These are phyloP conservation scores for Boletus reticulatus DNA, from an alignment of 768 basidiomycete species.

Conservation along the genomic window DNA sequence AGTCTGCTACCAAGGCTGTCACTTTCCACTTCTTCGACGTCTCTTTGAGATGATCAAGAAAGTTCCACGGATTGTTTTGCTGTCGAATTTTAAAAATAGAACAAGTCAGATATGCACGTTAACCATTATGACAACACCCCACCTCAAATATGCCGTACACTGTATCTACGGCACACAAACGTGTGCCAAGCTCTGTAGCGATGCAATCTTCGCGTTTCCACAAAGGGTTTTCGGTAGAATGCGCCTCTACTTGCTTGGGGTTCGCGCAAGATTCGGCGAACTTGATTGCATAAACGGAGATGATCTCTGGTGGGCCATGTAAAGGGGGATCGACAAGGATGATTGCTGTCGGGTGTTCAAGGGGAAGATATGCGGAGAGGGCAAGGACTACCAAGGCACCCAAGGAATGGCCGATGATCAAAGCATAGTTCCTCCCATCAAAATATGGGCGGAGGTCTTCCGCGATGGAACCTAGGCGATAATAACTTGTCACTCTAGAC, in stretches of 20 bases:
- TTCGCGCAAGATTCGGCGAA: not conserved
- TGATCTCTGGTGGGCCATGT: not conserved
- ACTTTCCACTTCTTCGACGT: slow-evolving; percentile 12
- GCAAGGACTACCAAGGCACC: slow-evolving; percentile 4
- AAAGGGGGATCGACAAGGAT: slow-evolving; percentile 24
- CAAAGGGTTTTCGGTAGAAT: slow-evolving; percentile 7
- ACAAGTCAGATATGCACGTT: no score
- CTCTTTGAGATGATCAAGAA: slow-evolving; percentile 3
- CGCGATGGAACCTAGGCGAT: slow-evolving; percentile 6
- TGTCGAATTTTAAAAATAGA: not conserved
- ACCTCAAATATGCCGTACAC: not conserved
- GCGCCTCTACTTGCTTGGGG: not conserved
- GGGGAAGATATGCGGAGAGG: slow-evolving; percentile 5
- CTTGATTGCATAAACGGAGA: not conserved
- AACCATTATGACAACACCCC: not conserved
- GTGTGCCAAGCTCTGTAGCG: slow-evolving; percentile 9
- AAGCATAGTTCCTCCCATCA: slow-evolving; percentile 5
- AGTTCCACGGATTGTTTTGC: slow-evolving; percentile 19
- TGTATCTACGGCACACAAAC: slow-evolving; percentile 8
- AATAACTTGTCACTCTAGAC: slow-evolving; percentile 9
- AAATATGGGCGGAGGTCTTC: slow-evolving; percentile 19
- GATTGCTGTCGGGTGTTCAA: slow-evolving; percentile 10
- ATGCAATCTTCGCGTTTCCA: slow-evolving; percentile 12
- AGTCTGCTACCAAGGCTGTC: slow-evolving; percentile 18
- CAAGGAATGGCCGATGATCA: slow-evolving; percentile 24